Conservation (phyloP, 129 eudicot genomes). For the Chrysanthemum lavandulifolium region DNA sequence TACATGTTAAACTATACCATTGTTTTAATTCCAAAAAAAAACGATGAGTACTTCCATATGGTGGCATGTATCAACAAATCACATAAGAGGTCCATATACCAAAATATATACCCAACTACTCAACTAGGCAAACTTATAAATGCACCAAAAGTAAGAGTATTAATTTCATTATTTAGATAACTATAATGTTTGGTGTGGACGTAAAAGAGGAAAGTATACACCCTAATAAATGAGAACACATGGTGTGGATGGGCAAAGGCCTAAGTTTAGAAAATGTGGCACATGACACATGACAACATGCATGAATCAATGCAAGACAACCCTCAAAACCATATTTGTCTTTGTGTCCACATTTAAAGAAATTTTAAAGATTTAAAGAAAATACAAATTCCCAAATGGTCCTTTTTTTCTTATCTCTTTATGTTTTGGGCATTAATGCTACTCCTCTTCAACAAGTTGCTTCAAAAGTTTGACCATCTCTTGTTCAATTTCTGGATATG, state of each 20-base stretch:
- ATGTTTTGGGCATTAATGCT: constrained; percentile 14
- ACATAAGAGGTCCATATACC: too few species aligned
- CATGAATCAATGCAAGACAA: constrained; percentile 37
- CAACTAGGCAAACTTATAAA: not conserved
- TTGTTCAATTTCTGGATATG: not conserved
- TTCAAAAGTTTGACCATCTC: constrained; percentile 30
- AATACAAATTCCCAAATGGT: constrained; percentile 16
- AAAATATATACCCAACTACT: too few species aligned
- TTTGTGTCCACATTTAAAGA: constrained; percentile 36
- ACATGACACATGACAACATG: constrained; percentile 43
- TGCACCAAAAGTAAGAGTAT: not conserved
- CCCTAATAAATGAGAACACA: constrained; percentile 38
- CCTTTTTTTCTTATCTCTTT: constrained; percentile 16
- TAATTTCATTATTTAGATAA: too few species aligned
- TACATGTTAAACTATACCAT: not conserved
- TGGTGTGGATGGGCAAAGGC: constrained; percentile 39
- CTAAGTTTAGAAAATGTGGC: constrained; percentile 38
- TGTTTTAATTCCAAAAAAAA: not conserved
- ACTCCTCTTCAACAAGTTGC: constrained; percentile 23
- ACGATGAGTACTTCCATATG: not conserved
- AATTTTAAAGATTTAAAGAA: not conserved
- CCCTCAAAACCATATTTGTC: constrained; percentile 35
- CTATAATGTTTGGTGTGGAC: not conserved
- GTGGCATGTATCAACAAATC: not conserved
- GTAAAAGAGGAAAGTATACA: constrained; percentile 30